phyloP scores from a whole-genome alignment of 2,329 filamentous ascomycete species.

The Pseudogymnoascus sp. region DNA sequence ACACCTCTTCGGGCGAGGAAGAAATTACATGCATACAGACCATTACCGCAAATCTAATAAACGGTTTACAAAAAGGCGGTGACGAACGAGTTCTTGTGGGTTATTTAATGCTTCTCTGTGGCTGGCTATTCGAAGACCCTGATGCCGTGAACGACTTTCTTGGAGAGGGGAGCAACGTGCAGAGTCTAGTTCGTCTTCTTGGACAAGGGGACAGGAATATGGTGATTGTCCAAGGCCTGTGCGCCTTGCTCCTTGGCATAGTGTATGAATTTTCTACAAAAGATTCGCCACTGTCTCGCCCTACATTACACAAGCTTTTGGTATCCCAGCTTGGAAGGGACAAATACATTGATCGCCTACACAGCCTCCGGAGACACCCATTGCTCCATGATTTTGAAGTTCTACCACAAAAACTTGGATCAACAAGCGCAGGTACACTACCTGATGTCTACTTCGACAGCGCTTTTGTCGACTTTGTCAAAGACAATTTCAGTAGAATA shows the following conservation, averaged over 20 bases:
- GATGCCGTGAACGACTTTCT: constrained; percentile 90
- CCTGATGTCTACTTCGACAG: constrained; percentile 81
- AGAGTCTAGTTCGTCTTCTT: constrained; percentile 70
- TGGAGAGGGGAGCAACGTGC: constrained; percentile 84
- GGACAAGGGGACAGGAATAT: constrained; percentile 49
- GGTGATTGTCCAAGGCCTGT: constrained; percentile 68
- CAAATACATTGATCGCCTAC: constrained; percentile 75
- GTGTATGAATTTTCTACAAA: constrained; percentile 97
- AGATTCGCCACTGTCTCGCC: constrained; percentile 80
- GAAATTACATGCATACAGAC: constrained; percentile 90
- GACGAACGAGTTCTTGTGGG: constrained; percentile 74
- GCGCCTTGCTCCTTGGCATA: constrained; percentile 74
- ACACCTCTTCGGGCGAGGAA: constrained; percentile 83
- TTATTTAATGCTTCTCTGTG: constrained; percentile 79
- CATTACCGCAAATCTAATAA: constrained; percentile 76
- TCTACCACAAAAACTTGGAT: constrained; percentile 57
- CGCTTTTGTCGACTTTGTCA: constrained; percentile 85
- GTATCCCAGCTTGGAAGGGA: constrained; percentile 71
- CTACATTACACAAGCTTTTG: constrained; percentile 71
- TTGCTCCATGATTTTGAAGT: constrained; percentile 86
- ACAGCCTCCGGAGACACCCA: constrained; percentile 66
- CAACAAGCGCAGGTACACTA: constrained; percentile 43
- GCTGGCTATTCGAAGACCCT: constrained; percentile 87
- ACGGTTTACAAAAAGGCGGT: constrained; percentile 63
- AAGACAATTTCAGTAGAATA: constrained; percentile 87